Evolutionary conservation across 176 grass and related monocot genomes (phyloP).

Genomic region (Chrysopogon serrulatus): DNA sequence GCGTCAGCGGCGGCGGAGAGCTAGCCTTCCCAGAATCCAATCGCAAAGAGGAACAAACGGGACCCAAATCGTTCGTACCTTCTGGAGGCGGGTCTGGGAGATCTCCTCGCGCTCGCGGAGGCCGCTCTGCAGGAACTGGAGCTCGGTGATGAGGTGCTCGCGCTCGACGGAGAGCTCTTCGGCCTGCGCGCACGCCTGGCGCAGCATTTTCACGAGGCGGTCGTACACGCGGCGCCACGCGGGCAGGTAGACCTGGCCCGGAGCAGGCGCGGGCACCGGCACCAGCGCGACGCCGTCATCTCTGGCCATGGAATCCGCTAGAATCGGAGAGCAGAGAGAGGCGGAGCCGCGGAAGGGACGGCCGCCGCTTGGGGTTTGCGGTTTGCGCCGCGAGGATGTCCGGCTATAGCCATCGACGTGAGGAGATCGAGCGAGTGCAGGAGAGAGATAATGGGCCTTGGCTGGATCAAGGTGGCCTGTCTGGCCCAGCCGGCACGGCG

Average conservation of each 20-base stretch:
- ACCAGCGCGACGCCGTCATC: background rate
- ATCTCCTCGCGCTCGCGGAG: constrained; percentile 3
- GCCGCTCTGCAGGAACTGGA: constrained; percentile 27
- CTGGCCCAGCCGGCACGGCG: too few species aligned
- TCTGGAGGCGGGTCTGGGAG: background rate
- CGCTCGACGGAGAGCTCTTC: constrained; percentile 29
- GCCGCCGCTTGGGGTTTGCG: background rate
- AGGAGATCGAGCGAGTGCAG: too few species aligned
- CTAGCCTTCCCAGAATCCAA: background rate
- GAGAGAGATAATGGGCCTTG: too few species aligned
- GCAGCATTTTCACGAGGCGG: constrained; percentile 29
- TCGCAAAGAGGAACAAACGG: background rate
- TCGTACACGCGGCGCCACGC: constrained; percentile 31
- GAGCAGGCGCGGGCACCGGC: background rate
- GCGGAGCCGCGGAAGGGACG: background rate
- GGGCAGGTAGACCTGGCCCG: background rate
- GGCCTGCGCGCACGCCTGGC: constrained; percentile 27
- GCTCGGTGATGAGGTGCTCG: constrained; percentile 18
- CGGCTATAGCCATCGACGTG: too few species aligned
- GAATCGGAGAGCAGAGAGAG: background rate
- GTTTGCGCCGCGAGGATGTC: background rate
- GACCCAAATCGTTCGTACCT: background rate
- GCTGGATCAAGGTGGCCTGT: too few species aligned
- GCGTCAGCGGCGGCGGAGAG: background rate
- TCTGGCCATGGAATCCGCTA: constrained; percentile 18